Evolutionary conservation across 2,329 filamentous ascomycete species (phyloP).

Genomic region (Fusarium verticillioides): DNA sequence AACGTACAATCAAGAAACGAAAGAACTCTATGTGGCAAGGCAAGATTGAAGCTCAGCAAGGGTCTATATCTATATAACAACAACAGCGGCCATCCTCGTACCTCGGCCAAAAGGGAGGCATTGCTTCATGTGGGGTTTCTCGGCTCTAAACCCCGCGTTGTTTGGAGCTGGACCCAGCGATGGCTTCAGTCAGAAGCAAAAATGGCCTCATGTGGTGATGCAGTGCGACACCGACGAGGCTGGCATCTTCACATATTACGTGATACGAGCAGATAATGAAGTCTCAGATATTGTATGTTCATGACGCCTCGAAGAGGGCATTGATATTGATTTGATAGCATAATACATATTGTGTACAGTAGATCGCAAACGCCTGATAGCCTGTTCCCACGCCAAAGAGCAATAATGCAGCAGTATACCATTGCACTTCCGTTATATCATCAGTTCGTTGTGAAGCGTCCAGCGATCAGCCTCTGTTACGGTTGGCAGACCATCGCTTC

Average conservation of each 20-base stretch:
- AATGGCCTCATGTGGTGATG: slow-evolving; percentile 10
- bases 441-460: neutral
- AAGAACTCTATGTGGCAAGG: neutral
- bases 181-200: slow-evolving; percentile 33
- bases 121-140: slow-evolving; percentile 40
- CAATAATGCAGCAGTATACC: neutral
- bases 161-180: slow-evolving; percentile 23
- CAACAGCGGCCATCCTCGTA: slow-evolving; percentile 8
- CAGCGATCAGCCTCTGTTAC: slow-evolving; percentile 60
- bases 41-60: neutral
- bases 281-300: neutral
- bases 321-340: neutral
- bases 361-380: slow-evolving; percentile 23
- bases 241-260: neutral
- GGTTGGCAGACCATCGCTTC: slow-evolving; percentile 85
- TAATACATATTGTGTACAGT: slow-evolving; percentile 20
- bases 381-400: slow-evolving; percentile 4
- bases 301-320: neutral
- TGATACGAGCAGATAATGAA: neutral
- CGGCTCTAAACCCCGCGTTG: slow-evolving; percentile 42
- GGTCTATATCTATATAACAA: neutral
- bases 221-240: neutral
- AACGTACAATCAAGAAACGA: neutral
- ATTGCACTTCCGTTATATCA: neutral
- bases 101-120: slow-evolving; percentile 44